These are phyloP conservation scores for Candida sp. DNA, from an alignment of 1,139 yeast species.

Conservation along the genomic window DNA sequence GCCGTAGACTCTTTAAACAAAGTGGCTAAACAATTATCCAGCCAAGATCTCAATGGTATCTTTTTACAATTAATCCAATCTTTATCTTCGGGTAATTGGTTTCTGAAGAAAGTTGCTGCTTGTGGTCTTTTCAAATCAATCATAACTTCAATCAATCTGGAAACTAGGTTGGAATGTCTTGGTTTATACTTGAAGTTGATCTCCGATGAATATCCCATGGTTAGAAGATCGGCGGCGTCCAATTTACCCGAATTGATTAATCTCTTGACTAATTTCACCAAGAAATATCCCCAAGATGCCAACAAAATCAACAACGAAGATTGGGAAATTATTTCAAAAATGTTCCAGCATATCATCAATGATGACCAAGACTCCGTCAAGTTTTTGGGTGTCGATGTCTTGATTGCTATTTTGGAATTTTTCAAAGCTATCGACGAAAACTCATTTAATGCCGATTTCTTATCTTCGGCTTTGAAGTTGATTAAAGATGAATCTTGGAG, in stretches of 20 bases:
- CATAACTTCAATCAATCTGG: slow-evolving; percentile 56
- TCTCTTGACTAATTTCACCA: slow-evolving; percentile 42
- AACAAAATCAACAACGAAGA: slow-evolving; percentile 43
- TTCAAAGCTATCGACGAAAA: slow-evolving; percentile 56
- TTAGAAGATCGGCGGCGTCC: slow-evolving; percentile 89
- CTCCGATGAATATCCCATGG: slow-evolving; percentile 97
- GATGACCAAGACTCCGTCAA: slow-evolving; percentile 97
- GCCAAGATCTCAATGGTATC: slow-evolving; percentile 61
- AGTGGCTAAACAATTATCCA: slow-evolving; percentile 61
- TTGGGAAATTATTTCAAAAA: slow-evolving; percentile 73
- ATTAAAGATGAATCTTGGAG: slow-evolving; percentile 96
- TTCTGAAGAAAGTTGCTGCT: slow-evolving; percentile 87
- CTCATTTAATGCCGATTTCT: slow-evolving; percentile 58
- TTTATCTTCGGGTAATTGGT: slow-evolving; percentile 91
- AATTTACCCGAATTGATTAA: slow-evolving; percentile 73
- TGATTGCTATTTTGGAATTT: slow-evolving; percentile 67
- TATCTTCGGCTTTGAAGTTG: slow-evolving; percentile 56
- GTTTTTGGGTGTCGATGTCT: slow-evolving; percentile 81
- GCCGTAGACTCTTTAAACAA: slow-evolving; percentile 84
- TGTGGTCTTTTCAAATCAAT: slow-evolving; percentile 84
- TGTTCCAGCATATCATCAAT: slow-evolving; percentile 76
- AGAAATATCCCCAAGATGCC: slow-evolving; percentile 15
- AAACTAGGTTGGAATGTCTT: slow-evolving; percentile 58
- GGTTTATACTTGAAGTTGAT: slow-evolving; percentile 67
- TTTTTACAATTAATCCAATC: slow-evolving; percentile 76